phyloP scores from a whole-genome alignment of 345 rosid genomes.

The Clarkia xantiana region DNA sequence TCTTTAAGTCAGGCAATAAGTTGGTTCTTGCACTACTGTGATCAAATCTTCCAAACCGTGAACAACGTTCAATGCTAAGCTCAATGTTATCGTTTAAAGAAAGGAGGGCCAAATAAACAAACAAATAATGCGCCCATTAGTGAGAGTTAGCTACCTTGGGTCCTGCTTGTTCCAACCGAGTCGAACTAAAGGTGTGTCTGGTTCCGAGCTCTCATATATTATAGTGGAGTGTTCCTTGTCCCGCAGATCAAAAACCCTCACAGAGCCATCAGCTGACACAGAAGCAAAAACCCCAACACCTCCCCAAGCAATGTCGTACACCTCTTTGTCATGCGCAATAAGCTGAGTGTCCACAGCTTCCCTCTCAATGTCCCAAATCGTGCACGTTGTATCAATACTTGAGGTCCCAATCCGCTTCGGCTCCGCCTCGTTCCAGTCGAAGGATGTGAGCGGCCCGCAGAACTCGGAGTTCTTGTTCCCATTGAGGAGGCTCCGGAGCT shows the following conservation, averaged over 20 bases:
- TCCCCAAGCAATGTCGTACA: conserved; percentile 95
- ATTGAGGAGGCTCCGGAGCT: conserved; percentile 59
- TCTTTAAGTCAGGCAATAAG: no score
- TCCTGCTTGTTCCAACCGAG: conserved; percentile 99
- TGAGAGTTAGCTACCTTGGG: conserved; percentile 26
- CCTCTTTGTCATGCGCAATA: conserved; percentile 94
- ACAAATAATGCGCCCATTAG: not conserved
- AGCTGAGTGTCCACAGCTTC: conserved; percentile 90
- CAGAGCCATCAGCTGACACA: conserved; percentile 88
- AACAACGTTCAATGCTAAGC: no score
- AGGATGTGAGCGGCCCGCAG: conserved; percentile 86
- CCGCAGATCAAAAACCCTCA: conserved; percentile 72
- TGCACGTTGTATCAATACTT: conserved; percentile 84
- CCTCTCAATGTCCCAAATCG: conserved; percentile 89
- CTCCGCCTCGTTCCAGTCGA: conserved; percentile 95
- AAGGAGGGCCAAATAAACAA: not conserved
- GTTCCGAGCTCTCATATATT: conserved; percentile 86
- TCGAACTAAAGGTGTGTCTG: conserved; percentile 79
- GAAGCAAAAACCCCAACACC: conserved; percentile 90
- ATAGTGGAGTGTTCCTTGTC: conserved; percentile 91
- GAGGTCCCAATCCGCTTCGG: conserved; percentile 85
- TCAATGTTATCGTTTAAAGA: no score
- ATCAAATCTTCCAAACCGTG: no score
- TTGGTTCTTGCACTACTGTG: no score
- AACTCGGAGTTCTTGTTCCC: conserved; percentile 82